Percentiles rank a stretch among this genome's conserved stretches.
Evolutionary conservation across 768 basidiomycete genomes (phyloP).

Genomic region (Boletus rufocinnamomeus): DNA sequence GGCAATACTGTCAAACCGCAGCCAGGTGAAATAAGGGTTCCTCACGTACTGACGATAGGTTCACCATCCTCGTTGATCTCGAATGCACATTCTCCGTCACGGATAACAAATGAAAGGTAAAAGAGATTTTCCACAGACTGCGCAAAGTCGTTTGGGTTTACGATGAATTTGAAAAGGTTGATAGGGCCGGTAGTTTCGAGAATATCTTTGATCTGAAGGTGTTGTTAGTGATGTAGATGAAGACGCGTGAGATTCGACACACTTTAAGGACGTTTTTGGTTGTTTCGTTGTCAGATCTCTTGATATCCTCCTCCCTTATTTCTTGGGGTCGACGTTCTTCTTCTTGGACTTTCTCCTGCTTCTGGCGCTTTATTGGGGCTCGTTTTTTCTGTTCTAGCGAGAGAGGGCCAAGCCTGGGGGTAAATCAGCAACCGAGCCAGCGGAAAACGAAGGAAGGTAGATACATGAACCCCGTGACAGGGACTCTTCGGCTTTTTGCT

Average conservation of each 20-base stretch:
- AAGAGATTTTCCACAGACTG: conserved; percentile 98
- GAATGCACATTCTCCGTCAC: conserved; percentile 78
- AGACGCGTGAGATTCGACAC: conserved; percentile 27
- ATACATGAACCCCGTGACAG: conserved; percentile 88
- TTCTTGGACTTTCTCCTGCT: conserved; percentile 70
- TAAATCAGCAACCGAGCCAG: conserved; percentile 16
- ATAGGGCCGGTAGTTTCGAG: conserved; percentile 52
- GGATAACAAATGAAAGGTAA: conserved; percentile 90
- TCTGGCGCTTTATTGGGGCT: conserved; percentile 55
- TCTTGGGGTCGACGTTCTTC: conserved; percentile 75
- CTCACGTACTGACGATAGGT: conserved; percentile 68
- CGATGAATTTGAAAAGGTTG: conserved; percentile 84
- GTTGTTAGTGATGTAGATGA: conserved; percentile 2
- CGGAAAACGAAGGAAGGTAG: conserved; percentile 25
- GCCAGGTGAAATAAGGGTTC: background rate
- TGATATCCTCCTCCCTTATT: conserved; percentile 79
- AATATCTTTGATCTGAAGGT: conserved; percentile 57
- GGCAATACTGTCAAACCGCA: background rate
- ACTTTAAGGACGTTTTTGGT: conserved; percentile 82
- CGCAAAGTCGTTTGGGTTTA: conserved; percentile 88
- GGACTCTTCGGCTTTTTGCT: conserved; percentile 75
- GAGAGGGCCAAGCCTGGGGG: conserved; percentile 86
- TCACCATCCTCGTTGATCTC: conserved; percentile 69
- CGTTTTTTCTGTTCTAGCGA: conserved; percentile 85
- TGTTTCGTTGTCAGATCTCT: conserved; percentile 84